phyloP scores from a whole-genome alignment of 805 yeast genomes.

The Saccharomycopsis lassenensis region DNA sequence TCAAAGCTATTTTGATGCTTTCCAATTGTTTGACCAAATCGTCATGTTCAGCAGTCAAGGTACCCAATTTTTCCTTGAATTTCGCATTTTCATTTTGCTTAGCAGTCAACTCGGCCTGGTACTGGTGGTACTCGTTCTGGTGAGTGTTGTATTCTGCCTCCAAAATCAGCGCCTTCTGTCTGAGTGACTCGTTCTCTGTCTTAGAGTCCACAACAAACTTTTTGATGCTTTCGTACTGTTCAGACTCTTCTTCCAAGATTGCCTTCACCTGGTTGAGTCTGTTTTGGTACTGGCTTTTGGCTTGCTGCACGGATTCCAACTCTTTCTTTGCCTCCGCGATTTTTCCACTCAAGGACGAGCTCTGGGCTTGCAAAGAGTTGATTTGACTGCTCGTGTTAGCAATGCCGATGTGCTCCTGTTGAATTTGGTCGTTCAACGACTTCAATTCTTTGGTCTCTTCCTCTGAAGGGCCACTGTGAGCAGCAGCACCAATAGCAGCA shows the following conservation, averaged over 20 bases:
- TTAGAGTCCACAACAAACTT: slow-evolving; percentile 44
- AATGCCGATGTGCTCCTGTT: slow-evolving; percentile 73
- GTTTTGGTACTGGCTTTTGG: slow-evolving; percentile 62
- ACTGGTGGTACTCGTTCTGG: slow-evolving; percentile 49
- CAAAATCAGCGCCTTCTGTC: slow-evolving; percentile 61
- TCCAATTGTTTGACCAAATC: slow-evolving; percentile 48
- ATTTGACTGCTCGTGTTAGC: slow-evolving; percentile 83
- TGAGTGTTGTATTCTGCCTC: slow-evolving; percentile 72
- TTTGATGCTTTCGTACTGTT: slow-evolving; percentile 66
- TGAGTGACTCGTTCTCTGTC: slow-evolving; percentile 55
- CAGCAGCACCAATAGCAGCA: slow-evolving; percentile 15
- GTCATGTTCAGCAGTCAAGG: slow-evolving; percentile 53
- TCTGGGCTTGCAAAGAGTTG: slow-evolving; percentile 65
- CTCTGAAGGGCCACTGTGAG: slow-evolving; percentile 17
- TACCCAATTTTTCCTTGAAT: slow-evolving; percentile 58
- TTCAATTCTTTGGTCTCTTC: slow-evolving; percentile 2
- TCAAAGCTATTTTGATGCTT: slow-evolving; percentile 40
- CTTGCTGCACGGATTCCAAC: slow-evolving; percentile 50
- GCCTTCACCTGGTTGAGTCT: slow-evolving; percentile 56
- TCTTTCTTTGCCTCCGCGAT: slow-evolving; percentile 70
- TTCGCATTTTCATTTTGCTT: slow-evolving; percentile 58
- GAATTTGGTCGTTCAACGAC: slow-evolving; percentile 42
- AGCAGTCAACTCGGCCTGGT: slow-evolving; percentile 49
- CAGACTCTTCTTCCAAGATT: slow-evolving; percentile 69
- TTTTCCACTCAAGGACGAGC: slow-evolving; percentile 57